A percentile compares a stretch with the other conserved stretches of the same genome.
These are phyloP conservation scores for Alternaria postmessia DNA, from an alignment of 2,329 filamentous ascomycete genomes.

Conservation along the genomic window DNA sequence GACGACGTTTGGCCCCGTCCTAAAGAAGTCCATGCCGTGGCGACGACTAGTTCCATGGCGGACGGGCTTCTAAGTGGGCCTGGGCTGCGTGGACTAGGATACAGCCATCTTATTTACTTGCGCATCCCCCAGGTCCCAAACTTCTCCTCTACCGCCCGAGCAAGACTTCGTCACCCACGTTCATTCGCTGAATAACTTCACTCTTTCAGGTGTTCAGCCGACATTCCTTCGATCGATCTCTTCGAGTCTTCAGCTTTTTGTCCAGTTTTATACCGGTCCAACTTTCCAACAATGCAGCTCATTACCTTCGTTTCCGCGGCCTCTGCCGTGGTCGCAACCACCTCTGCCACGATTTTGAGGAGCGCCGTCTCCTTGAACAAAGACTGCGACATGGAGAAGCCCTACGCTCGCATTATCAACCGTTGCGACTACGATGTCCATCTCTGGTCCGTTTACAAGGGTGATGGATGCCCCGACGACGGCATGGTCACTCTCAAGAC, in stretches of 20 bases:
- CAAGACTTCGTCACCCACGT: constrained; percentile 49
- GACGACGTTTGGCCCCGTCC: constrained; percentile 45
- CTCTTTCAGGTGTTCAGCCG: constrained; percentile 51
- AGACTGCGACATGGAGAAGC: constrained; percentile 22
- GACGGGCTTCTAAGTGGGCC: constrained; percentile 39
- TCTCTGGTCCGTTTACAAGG: constrained; percentile 50
- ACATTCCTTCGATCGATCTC: constrained; percentile 43
- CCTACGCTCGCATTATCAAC: constrained; percentile 47
- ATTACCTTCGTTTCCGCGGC: constrained; percentile 39
- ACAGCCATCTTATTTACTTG: constrained; percentile 48
- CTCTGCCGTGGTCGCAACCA: constrained; percentile 43
- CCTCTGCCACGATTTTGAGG: constrained; percentile 17
- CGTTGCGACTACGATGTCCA: constrained; percentile 49
- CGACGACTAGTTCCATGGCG: constrained; percentile 46
- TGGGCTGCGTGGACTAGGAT: constrained; percentile 35
- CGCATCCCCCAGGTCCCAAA: constrained; percentile 43
- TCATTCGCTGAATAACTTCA: constrained; percentile 53
- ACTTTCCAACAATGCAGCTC: constrained; percentile 44
- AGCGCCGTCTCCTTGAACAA: constrained; percentile 28
- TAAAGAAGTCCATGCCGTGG: constrained; percentile 42
- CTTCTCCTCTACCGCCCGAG: constrained; percentile 43
- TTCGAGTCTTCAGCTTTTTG: constrained; percentile 31
- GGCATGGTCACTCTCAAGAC: constrained; percentile 36
- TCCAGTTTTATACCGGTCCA: constrained; percentile 20
- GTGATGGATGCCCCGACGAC: constrained; percentile 32